Percentiles rank a stretch among this genome's conserved stretches.
phyloP scores from a whole-genome alignment of 805 yeast genomes.

The Kodamaea laetipori region DNA sequence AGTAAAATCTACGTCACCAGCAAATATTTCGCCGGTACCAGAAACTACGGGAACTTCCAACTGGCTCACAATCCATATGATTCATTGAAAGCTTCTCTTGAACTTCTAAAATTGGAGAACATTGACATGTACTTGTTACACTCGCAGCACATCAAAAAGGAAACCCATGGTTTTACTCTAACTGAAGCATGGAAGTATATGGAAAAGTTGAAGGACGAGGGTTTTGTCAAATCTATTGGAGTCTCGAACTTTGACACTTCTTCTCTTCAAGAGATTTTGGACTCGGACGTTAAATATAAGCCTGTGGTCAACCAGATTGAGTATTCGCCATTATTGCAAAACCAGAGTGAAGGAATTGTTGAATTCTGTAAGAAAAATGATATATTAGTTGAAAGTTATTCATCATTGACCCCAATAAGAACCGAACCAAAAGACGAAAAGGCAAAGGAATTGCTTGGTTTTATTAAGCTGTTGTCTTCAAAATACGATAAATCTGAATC shows the following conservation, averaged over 20 bases:
- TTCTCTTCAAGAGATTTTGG: conserved; percentile 65
- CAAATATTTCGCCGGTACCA: conserved; percentile 44
- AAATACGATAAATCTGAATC: conserved; percentile 58
- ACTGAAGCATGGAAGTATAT: conserved; percentile 67
- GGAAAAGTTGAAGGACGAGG: conserved; percentile 64
- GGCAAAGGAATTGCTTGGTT: conserved; percentile 52
- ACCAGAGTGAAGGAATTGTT: conserved; percentile 65
- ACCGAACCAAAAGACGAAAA: conserved; percentile 55
- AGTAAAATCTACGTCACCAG: conserved; percentile 58
- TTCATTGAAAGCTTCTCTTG: conserved; percentile 40
- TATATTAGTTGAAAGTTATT: conserved; percentile 63
- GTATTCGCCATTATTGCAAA: conserved; percentile 89
- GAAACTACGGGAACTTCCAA: not conserved
- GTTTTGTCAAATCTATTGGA: conserved; percentile 77
- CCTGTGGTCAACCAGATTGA: conserved; percentile 86
- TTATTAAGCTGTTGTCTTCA: conserved; percentile 56
- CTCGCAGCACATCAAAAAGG: conserved; percentile 40
- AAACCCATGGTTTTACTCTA: conserved; percentile 37
- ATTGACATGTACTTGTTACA: conserved; percentile 57
- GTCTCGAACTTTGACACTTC: conserved; percentile 75
- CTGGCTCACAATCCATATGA: conserved; percentile 37
- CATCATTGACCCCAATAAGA: conserved; percentile 83
- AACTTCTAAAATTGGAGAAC: conserved; percentile 43
- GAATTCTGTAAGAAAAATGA: conserved; percentile 64
- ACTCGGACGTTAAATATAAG: conserved; percentile 59